These are phyloP conservation scores for Nemania bipapillata DNA, from an alignment of 2,329 filamentous ascomycete species.

Conservation along the genomic window DNA sequence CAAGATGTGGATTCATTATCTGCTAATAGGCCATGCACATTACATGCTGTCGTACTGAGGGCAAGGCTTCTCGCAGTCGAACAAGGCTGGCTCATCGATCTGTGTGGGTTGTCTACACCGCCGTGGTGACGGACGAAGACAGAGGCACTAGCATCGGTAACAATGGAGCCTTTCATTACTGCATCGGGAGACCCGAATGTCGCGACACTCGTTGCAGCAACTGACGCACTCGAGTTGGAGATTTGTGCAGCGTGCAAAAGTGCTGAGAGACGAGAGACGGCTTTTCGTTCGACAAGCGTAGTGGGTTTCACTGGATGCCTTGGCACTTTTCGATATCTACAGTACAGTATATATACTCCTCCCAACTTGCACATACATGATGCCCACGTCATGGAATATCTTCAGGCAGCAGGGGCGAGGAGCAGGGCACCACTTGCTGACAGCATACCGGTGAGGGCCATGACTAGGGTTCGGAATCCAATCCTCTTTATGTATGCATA, in stretches of 20 bases:
- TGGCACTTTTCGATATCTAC: constrained; percentile 12
- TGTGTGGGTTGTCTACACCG: background rate
- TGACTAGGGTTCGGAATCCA: constrained; percentile 14
- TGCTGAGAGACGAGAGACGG: constrained; percentile 15
- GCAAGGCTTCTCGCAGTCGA: background rate
- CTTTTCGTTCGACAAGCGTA: constrained; percentile 8
- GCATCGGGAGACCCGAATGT: background rate
- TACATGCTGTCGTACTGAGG: background rate
- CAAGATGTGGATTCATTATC: background rate
- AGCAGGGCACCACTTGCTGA: constrained; percentile 15
- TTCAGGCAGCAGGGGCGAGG: background rate
- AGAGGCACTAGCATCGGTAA: too few relatives aligned
- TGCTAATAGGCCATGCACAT: background rate
- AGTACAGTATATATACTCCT: background rate
- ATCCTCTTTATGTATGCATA: constrained; percentile 1
- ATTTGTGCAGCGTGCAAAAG: constrained; percentile 18
- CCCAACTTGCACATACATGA: background rate
- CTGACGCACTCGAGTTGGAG: background rate
- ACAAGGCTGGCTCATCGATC: constrained; percentile 1
- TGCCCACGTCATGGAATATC: constrained; percentile 6
- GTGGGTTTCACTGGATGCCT: constrained; percentile 5
- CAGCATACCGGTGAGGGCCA: constrained; percentile 15
- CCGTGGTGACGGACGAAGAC: background rate
- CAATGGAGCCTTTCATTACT: too few relatives aligned
- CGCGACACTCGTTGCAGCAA: background rate